phyloP scores from a whole-genome alignment of 768 basidiomycete species.

The Trametes cingulata region DNA sequence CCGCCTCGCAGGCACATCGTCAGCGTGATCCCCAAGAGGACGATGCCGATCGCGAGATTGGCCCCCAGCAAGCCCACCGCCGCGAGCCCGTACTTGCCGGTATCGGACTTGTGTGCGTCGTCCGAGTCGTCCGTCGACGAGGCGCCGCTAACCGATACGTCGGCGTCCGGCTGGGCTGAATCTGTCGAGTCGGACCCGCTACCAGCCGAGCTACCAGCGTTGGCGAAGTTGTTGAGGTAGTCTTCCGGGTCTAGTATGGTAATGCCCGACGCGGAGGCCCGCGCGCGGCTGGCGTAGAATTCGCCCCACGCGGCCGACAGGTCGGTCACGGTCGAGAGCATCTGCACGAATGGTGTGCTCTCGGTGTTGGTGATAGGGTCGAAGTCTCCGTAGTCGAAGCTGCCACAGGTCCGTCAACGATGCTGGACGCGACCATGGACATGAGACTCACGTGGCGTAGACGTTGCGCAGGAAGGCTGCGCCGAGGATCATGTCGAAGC shows the following conservation, averaged over 20 bases:
- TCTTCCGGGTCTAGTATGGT: conserved; percentile 1
- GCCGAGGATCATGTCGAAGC: conserved; percentile 34
- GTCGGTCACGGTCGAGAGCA: conserved; percentile 29
- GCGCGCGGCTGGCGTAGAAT: conserved; percentile 21
- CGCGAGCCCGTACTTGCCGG: background rate
- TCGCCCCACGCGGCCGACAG: conserved; percentile 27
- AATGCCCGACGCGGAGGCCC: background rate
- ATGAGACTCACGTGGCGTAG: conserved; percentile 31
- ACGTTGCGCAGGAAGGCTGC: conserved; percentile 37
- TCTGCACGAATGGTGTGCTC: conserved; percentile 34
- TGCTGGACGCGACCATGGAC: background rate
- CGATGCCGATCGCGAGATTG: conserved; percentile 3
- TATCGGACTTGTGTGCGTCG: background rate
- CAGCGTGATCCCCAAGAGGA: background rate
- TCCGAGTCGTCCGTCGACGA: background rate
- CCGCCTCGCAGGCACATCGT: conserved; percentile 5
- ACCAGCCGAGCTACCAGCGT: background rate
- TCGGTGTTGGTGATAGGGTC: conserved; percentile 20
- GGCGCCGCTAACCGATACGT: background rate
- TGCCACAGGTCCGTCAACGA: background rate
- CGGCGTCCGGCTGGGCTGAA: background rate
- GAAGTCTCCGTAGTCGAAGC: conserved; percentile 28
- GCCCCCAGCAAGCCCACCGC: conserved; percentile 1
- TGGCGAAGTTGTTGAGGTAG: background rate
- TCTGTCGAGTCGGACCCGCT: background rate